Percentiles rank a stretch among this genome's conserved stretches.
Evolutionary conservation across 768 basidiomycete species (phyloP).

Genomic region (Candolleomyces eurysporus): DNA sequence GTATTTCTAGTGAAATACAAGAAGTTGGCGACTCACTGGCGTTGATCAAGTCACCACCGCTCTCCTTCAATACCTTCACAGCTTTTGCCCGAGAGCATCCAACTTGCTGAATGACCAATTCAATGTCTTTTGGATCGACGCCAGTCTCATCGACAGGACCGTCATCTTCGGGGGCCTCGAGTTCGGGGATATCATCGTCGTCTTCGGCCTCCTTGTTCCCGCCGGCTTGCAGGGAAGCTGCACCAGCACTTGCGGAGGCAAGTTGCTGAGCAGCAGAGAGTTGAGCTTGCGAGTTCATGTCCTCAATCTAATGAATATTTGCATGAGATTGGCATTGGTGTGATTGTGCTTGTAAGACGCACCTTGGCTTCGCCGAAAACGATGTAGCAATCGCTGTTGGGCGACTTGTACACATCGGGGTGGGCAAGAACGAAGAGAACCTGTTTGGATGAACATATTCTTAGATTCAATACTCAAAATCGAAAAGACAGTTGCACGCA

Average conservation of each 20-base stretch:
- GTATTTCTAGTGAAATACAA: background rate
- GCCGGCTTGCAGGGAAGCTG: constrained; percentile 37
- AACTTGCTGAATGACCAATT: constrained; percentile 87
- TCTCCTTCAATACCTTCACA: constrained; percentile 85
- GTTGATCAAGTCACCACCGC: constrained; percentile 92
- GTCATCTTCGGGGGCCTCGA: constrained; percentile 80
- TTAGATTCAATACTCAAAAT: background rate
- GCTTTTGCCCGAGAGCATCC: constrained; percentile 91
- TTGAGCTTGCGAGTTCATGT: constrained; percentile 80
- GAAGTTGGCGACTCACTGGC: constrained; percentile 67
- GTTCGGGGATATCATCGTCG: constrained; percentile 81
- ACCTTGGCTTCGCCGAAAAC: constrained; percentile 98
- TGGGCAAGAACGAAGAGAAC: constrained; percentile 88
- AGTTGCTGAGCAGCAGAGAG: constrained; percentile 79
- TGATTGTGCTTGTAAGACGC: constrained; percentile 4
- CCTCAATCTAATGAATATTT: constrained; percentile 62
- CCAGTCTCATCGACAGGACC: constrained; percentile 83
- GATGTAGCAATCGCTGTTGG: constrained; percentile 97
- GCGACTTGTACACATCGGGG: constrained; percentile 97
- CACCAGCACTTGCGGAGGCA: constrained; percentile 47
- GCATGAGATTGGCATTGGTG: background rate
- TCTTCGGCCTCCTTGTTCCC: constrained; percentile 50
- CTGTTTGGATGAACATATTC: constrained; percentile 32
- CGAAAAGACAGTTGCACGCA: constrained; percentile 32
- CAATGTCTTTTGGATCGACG: constrained; percentile 92